These are phyloP conservation scores for Glaciozyma antarctica DNA, from an alignment of 768 basidiomycete species.

Conservation along the genomic window DNA sequence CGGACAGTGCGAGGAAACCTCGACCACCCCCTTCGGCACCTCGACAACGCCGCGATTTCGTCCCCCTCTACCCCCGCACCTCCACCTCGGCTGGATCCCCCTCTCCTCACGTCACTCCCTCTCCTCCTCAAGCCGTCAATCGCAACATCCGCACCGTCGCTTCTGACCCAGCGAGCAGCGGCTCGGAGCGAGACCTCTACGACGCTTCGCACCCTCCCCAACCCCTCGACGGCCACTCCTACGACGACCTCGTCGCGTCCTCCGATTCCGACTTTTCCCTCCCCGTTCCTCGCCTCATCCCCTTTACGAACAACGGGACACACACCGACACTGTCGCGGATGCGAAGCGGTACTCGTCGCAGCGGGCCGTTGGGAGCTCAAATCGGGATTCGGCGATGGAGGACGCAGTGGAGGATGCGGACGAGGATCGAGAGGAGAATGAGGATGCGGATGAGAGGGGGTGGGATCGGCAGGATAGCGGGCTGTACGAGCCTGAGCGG, in stretches of 20 bases:
- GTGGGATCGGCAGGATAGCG: conserved; percentile 2
- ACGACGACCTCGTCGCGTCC: conserved; percentile 14
- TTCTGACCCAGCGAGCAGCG: not conserved
- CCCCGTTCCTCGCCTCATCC: conserved; percentile 23
- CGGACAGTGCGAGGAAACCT: conserved; percentile 4
- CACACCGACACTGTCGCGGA: conserved; percentile 3
- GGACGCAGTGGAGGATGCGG: conserved; percentile 14
- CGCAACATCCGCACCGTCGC: conserved; percentile 24
- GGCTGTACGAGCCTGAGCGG: conserved; percentile 10
- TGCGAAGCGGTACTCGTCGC: conserved; percentile 4
- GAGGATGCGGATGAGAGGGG: conserved; percentile 9
- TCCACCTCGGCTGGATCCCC: not conserved
- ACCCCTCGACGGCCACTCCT: conserved; percentile 20
- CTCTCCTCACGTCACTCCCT: conserved; percentile 3
- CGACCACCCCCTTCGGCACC: conserved; percentile 23
- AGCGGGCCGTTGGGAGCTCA: not conserved
- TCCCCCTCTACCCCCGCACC: conserved; percentile 20
- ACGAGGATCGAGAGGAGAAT: not conserved
- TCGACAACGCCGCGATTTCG: conserved; percentile 30
- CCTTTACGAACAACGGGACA: conserved; percentile 19
- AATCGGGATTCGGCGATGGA: conserved; percentile 12
- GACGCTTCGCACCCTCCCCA: not conserved
- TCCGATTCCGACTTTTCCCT: conserved; percentile 12
- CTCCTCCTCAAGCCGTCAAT: conserved; percentile 7
- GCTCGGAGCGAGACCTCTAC: conserved; percentile 11